Percentiles rank a stretch among this genome's conserved stretches.
Conservation (phyloP, 176 grass and related monocot genomes). For the Eleusine coracana region DNA sequence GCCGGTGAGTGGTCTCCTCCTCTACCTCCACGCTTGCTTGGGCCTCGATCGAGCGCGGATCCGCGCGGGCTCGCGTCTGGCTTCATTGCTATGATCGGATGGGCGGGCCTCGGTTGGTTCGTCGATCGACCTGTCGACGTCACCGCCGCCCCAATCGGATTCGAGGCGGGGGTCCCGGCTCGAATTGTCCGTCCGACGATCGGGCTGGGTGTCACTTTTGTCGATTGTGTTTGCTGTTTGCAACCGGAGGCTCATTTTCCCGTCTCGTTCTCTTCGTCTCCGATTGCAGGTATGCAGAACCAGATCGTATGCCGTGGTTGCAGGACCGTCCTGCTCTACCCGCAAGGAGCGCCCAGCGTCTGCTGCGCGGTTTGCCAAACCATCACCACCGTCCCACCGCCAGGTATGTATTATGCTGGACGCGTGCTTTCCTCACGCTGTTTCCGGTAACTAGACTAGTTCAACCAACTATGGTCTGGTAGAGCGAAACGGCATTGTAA, state of each 20-base stretch:
- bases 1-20: conserved; percentile 28
- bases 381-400: conserved; percentile 67
- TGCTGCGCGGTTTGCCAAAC: conserved; percentile 79
- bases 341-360: conserved; percentile 70
- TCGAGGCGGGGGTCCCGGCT: not conserved
- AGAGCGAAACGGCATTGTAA: too few relatives aligned
- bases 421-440: not conserved
- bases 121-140: not conserved
- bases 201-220: not conserved
- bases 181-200: not conserved
- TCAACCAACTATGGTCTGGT: too few relatives aligned
- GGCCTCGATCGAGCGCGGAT: conserved; percentile 17
- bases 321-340: conserved; percentile 67
- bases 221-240: not conserved
- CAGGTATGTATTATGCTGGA: conserved; percentile 42
- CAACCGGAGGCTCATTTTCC: not conserved
- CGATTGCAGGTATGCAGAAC: conserved; percentile 64
- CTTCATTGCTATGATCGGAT: not conserved
- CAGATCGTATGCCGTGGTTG: conserved; percentile 88
- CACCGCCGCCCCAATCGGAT: conserved; percentile 16
- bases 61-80: not conserved
- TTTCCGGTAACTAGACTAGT: not conserved
- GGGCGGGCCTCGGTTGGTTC: not conserved
- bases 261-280: not conserved
- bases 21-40: not conserved